A percentile compares a stretch with the other conserved stretches of the same genome.
Conservation (phyloP, 176 grass and related monocot genomes). For the Poa annua region DNA sequence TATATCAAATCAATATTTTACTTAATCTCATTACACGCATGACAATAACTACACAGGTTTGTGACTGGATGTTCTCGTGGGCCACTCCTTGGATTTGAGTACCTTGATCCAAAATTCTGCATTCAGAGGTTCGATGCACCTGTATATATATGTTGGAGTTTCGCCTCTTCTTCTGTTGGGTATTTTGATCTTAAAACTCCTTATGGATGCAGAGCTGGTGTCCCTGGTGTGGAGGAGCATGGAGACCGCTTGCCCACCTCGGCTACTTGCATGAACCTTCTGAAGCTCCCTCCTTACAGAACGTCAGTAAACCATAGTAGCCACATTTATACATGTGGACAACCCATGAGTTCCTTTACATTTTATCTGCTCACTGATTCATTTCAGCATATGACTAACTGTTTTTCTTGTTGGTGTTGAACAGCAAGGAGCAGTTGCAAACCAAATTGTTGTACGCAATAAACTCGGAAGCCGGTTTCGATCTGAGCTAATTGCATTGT, state of each 20-base stretch:
- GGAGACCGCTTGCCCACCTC: slow-evolving; percentile 86
- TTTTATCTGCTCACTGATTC: slow-evolving; percentile 5
- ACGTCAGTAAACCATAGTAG: slow-evolving; percentile 50
- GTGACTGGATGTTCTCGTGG: slow-evolving; percentile 98
- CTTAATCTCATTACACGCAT: slow-evolving; percentile 13
- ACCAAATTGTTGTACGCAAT: slow-evolving; percentile 93
- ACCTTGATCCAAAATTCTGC: slow-evolving; percentile 97
- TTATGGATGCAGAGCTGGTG: slow-evolving; percentile 60
- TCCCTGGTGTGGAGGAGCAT: slow-evolving; percentile 66
- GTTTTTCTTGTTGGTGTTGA: slow-evolving; percentile 35
- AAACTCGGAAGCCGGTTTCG: slow-evolving; percentile 96
- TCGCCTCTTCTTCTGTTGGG: slow-evolving; percentile 10
- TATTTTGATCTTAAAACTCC: background rate
- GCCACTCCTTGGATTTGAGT: slow-evolving; percentile 95
- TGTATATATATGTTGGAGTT: background rate
- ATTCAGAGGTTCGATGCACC: slow-evolving; percentile 75
- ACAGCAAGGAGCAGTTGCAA: slow-evolving; percentile 85
- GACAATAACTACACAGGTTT: slow-evolving; percentile 64
- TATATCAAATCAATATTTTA: slow-evolving; percentile 2
- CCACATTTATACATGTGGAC: slow-evolving; percentile 24
- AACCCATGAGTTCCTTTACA: background rate
- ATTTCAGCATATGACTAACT: slow-evolving; percentile 25
- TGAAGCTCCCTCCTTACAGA: slow-evolving; percentile 97
- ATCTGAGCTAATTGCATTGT: slow-evolving; percentile 65
- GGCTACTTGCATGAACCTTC: slow-evolving; percentile 98